Base-by-base conservation (phyloP, 179 eudicot genomes). In the Spergularia azorica region DNA sequence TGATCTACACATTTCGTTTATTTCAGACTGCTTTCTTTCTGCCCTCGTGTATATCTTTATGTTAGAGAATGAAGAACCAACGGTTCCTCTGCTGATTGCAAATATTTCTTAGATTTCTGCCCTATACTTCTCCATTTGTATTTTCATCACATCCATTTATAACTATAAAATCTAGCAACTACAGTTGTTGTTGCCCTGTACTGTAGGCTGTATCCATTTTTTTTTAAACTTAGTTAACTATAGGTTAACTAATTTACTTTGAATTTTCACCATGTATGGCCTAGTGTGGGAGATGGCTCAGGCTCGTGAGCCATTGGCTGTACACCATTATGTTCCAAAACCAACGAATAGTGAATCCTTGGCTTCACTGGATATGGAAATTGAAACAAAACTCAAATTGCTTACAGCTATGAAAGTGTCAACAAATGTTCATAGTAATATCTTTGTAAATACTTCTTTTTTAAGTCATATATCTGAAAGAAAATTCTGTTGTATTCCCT, bases 31-130 rank as follows among this genome's bases (percentile, higher is more conserved):
- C 26, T 72, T 55, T 59, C 13, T 9, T 67, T 60, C 18, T 66
- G 17, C n/a, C 41, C 38, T 13, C 11, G 36, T 6, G 10, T 65
- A 14, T 48, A 71, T 51, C n/a, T 55, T 36, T 36, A 56, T 76
- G 60, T 14, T 12, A 59, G 68, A 65, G 57, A 61, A 74, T 18
- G 69, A 58, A 64, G 52, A 3, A 72, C 21, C 11, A 39, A 50
- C 26, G 3, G 51, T 48, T 20, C 17, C 71, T 41, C 11, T 50
- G 41, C 60, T 70, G 43, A 51, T 52, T 13, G 43, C 39, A 41
- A 52, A 21, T 70, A 41, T 9, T 17, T 43, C 3, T 63, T 36
- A 2, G 32, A 26, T 12, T 66, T 16, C n/a, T 3, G 43, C 9
- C 46, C 9, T 3, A 67, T 21, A 21, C 65, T 57, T 38, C 10